phyloP scores from a whole-genome alignment of 1,284 basidiomycete species.

The Stereum hirsutum region DNA sequence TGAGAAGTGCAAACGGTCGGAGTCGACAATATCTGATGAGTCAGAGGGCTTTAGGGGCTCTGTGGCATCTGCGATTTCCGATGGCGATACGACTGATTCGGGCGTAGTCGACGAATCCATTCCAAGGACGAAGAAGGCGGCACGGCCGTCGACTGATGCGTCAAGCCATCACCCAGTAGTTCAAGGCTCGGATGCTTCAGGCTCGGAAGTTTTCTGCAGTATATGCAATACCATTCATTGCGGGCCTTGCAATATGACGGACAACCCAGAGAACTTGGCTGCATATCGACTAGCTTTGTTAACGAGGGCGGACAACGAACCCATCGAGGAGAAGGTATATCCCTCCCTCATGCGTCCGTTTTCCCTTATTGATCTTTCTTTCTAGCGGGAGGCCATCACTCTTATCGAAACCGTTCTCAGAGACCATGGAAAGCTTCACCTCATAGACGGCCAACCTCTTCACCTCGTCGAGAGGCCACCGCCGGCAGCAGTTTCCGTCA shows the following conservation, averaged over 20 bases:
- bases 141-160: too few species aligned
- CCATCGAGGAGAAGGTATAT: conserved; percentile 53
- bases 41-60: conserved; percentile 25
- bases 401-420: conserved; percentile 56
- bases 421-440: conserved; percentile 38
- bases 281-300: conserved; percentile 62
- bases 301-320: conserved; percentile 49
- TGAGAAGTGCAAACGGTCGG: conserved; percentile 16
- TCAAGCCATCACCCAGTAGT: too few species aligned
- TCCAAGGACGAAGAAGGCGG: too few species aligned
- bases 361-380: conserved; percentile 7
- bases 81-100: conserved; percentile 8
- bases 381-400: conserved; percentile 48
- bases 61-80: conserved; percentile 16
- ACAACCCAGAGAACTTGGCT: conserved; percentile 51
- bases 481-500: too few species aligned
- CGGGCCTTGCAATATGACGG: conserved; percentile 53
- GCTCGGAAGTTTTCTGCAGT: conserved; percentile 37
- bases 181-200: too few species aligned
- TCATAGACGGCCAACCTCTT: conserved; percentile 55
- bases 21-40: conserved; percentile 21
- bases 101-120: not conserved
- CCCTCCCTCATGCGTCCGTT: not conserved
- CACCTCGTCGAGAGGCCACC: conserved; percentile 42
- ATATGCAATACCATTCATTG: conserved; percentile 51